A percentile compares a stretch with the other conserved stretches of the same genome.
Evolutionary conservation across 2,329 filamentous ascomycete species (phyloP).

Genomic region (Pyrenophora seminiperda): DNA sequence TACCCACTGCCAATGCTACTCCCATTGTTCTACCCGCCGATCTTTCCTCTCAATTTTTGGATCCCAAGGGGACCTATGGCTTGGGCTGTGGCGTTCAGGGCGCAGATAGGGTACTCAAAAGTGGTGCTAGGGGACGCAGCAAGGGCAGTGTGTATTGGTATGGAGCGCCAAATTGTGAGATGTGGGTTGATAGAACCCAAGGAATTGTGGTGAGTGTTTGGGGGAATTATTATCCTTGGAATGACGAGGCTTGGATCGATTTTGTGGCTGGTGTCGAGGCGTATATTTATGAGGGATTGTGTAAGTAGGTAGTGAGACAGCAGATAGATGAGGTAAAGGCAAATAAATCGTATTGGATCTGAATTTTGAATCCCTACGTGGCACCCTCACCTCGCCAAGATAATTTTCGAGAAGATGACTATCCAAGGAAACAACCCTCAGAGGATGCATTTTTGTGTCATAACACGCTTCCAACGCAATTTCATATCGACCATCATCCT

Average conservation of each 20-base stretch:
- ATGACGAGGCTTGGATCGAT: constrained; percentile 26
- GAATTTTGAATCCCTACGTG: too few species aligned
- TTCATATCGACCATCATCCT: too few species aligned
- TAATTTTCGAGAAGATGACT: too few species aligned
- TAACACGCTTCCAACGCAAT: too few species aligned
- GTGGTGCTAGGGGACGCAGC: constrained; percentile 23
- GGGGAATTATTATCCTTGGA: constrained; percentile 32
- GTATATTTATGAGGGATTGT: constrained; percentile 23
- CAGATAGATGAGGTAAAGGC: background rate
- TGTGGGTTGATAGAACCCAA: constrained; percentile 30
- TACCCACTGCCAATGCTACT: constrained; percentile 4
- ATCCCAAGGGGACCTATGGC: constrained; percentile 39
- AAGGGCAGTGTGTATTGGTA: constrained; percentile 35
- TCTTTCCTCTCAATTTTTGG: constrained; percentile 56
- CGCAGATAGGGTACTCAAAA: constrained; percentile 38
- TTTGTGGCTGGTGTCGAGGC: constrained; percentile 32
- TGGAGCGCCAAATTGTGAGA: constrained; percentile 32
- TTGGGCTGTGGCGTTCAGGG: constrained; percentile 59
- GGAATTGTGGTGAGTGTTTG: constrained; percentile 24
- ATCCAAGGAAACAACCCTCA: too few species aligned
- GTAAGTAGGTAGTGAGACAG: too few species aligned
- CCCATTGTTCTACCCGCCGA: constrained; percentile 45
- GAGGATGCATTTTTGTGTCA: too few species aligned
- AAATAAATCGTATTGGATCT: too few species aligned
- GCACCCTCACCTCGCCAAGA: too few species aligned